These are phyloP conservation scores for Xylaria arbuscula DNA, from an alignment of 2,329 filamentous ascomycete genomes.

Conservation along the genomic window DNA sequence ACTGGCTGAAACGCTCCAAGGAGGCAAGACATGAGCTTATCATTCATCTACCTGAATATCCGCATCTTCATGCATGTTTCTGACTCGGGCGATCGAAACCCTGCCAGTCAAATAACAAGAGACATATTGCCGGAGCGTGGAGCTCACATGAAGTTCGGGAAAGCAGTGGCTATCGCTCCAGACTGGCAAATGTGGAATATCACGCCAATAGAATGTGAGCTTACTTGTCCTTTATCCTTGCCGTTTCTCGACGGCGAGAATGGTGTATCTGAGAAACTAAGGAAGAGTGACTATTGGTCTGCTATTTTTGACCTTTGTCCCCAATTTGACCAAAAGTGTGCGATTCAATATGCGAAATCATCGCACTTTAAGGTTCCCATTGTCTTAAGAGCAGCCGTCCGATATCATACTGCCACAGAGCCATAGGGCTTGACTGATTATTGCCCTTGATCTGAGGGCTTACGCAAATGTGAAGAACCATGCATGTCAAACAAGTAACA, in stretches of 20 bases:
- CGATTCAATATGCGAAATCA: neutral
- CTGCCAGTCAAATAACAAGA: conserved; percentile 39
- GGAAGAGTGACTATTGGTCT: neutral
- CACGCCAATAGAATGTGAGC: conserved; percentile 26
- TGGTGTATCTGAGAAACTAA: neutral
- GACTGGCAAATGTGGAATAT: conserved; percentile 36
- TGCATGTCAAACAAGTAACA: neutral
- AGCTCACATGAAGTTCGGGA: conserved; percentile 12
- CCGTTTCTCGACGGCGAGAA: neutral
- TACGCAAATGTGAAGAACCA: neutral
- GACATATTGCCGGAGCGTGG: conserved; percentile 37
- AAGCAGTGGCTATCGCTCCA: conserved; percentile 32
- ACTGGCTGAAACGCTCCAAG: conserved; percentile 1
- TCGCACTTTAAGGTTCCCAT: neutral
- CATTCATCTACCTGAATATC: conserved; percentile 24
- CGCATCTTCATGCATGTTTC: conserved; percentile 22
- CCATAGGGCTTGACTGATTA: neutral
- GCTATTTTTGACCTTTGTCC: conserved; percentile 17
- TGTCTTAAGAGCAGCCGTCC: neutral
- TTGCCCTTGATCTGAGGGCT: neutral
- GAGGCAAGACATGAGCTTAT: conserved; percentile 29
- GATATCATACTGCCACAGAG: neutral
- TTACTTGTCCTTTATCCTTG: neutral
- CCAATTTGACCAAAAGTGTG: neutral
- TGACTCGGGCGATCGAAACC: conserved; percentile 24